These are phyloP conservation scores for Nemania abortiva DNA, from an alignment of 2,329 filamentous ascomycete genomes.

Conservation along the genomic window DNA sequence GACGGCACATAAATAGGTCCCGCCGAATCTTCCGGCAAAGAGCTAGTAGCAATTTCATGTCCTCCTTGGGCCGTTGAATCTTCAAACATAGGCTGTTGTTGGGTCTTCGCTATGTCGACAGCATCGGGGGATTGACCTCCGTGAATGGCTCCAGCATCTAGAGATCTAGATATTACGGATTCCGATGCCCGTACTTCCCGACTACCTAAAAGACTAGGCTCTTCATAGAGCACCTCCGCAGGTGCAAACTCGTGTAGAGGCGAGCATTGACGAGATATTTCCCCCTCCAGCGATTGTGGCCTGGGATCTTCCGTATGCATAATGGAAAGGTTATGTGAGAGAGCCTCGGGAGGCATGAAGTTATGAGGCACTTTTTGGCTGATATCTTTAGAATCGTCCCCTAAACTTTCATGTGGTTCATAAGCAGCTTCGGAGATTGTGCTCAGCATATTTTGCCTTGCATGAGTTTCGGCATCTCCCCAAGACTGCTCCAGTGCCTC, in stretches of 20 bases:
- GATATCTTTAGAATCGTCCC: background rate
- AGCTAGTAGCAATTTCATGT: background rate
- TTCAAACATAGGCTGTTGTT: background rate
- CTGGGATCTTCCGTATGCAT: background rate
- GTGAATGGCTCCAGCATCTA: background rate
- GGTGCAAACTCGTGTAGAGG: background rate
- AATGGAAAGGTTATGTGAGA: background rate
- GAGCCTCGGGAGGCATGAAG: background rate
- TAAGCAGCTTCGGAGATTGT: conserved; percentile 1
- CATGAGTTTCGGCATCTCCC: background rate
- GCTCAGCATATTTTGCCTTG: background rate
- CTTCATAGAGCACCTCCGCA: background rate
- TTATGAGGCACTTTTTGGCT: background rate
- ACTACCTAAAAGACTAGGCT: background rate
- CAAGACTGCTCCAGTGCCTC: conserved; percentile 13
- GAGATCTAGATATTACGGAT: background rate
- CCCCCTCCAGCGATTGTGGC: background rate
- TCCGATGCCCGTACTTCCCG: background rate
- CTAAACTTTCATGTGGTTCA: background rate
- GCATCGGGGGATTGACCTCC: background rate
- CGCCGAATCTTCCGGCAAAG: background rate
- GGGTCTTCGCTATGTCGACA: background rate
- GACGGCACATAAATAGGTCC: background rate
- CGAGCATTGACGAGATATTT: background rate
- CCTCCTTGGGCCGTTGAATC: background rate